Evolutionary conservation across 2,329 filamentous ascomycete genomes (phyloP), one percentile per base, ranked within the genome.

Genomic region (Sarocladiaceae sp.): DNA sequence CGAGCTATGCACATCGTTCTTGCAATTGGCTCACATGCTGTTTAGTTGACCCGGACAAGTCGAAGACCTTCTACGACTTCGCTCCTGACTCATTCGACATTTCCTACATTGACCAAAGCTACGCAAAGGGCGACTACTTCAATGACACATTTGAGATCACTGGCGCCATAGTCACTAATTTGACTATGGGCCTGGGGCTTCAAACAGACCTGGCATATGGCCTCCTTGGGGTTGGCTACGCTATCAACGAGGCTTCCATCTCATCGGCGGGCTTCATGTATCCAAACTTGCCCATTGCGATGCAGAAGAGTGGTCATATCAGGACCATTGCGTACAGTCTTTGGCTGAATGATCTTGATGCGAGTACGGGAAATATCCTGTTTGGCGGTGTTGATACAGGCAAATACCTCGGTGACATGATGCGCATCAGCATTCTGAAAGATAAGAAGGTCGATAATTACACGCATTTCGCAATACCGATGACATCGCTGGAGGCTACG

Each of bases 331-430:
- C 86, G 2, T 90, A 88, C 68, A 89, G 85, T 54, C 67, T 91
- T 20, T 90, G 85, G 84, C 71, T 82, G 52, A 82, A 82, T 57
- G 78, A 82, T 51, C 64, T 80, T 10, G 74, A 73, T 53, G 68
- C 87, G 0, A 83, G 76, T 54, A 84, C 78, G 1, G 89, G 89
- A 31, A 86, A 73, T 58, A 85, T 93, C 54, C 72, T 93, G 1
- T 94, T 93, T 58, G 89, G 89, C 35, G 89, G 87, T n/a, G 82
- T 92, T 54, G 88, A 93, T 64, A 88, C 82, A 0, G 79, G 77
- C 54, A 92, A 92, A 64, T 94, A 83, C 67, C 64, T 74, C 0
- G 88, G 87, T 46, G 66, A 79, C 2, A 73, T 92, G 28, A 74
- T 76, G 42, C 79, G 76, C 5, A 72, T 91, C 25, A 74, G 84